Base-by-base conservation (phyloP, 495 filamentous ascomycete genomes). In the Penicillium steckii region DNA sequence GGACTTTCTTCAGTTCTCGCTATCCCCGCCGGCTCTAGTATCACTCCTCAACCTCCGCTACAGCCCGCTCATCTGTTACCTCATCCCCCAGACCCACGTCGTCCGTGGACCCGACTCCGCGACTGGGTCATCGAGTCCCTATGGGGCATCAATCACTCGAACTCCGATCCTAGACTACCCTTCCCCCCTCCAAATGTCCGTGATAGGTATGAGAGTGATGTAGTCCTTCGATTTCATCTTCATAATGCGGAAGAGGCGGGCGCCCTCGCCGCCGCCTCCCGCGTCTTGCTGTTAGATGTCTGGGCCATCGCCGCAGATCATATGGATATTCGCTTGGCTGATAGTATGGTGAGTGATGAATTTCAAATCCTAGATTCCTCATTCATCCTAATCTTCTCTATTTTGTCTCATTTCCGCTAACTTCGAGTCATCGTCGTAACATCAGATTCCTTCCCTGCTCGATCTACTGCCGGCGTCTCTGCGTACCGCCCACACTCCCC, bases 181-280 rank as follows among this genome's bases (percentile, higher is more conserved):
- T 63, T 18, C 67, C 72, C 1, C 79, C 76, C 4, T 65, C 74
- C 4, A 81, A n/a, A 74, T 25, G 71, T 86, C 24, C 70, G 82
- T 15, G 77, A 82, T 25, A 80, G 83, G 52, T 96, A 97, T 66
- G 84, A 82, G 40, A 80, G 85, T 37, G 87, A 96, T 65, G 77
- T 96, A 13, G 93, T 98, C 12, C 72, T 97, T 30, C 85, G 94
- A 13, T 97, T 97, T 78, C 89, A 88, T 61, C 70, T 96, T 50
- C 84, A 77, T 48, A 82, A 81, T 40, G 60, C 75, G 9, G 78
- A 84, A 22, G 89, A 98, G 57, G 88, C 89, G 46, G 72, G 73
- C 38, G 85, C 86, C 2, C 73, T 98, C 50, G 81, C 85, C 9
- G 78, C 86, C 50, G 94, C 90, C 13, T 74, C 86, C 8, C 80